phyloP scores from a whole-genome alignment of 2,329 filamentous ascomycete genomes.

The Fusarium citri region DNA sequence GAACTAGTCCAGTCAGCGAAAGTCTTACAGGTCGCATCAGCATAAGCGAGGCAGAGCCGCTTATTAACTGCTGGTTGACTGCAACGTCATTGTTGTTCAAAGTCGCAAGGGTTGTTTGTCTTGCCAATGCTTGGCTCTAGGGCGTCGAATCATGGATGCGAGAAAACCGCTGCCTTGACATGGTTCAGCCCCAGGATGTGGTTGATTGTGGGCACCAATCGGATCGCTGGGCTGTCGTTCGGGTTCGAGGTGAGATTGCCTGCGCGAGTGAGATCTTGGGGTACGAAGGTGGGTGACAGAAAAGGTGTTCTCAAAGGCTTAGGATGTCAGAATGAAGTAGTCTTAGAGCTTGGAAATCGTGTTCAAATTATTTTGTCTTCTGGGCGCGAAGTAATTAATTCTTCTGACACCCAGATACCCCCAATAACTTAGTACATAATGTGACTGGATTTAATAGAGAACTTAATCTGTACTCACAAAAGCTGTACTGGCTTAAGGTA shows the following conservation, averaged over 20 bases:
- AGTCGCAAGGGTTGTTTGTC: neutral
- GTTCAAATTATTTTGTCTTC: too few species aligned
- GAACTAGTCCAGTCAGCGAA: neutral
- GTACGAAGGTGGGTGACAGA: neutral
- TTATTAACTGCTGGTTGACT: neutral
- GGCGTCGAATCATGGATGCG: slow-evolving; percentile 19
- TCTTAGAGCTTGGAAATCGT: rapidly evolving
- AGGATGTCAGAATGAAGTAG: rapidly evolving
- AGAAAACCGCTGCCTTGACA: slow-evolving; percentile 31
- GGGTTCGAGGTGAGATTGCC: neutral
- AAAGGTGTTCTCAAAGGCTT: rapidly evolving
- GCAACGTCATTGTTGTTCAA: slow-evolving; percentile 20
- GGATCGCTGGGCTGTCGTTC: neutral
- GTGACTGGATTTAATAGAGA: too few species aligned
- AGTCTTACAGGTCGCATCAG: neutral
- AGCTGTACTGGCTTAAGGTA: too few species aligned
- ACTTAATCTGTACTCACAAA: too few species aligned
- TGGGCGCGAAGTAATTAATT: too few species aligned
- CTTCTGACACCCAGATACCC: too few species aligned
- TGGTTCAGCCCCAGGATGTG: neutral
- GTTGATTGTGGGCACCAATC: slow-evolving; percentile 18
- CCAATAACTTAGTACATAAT: too few species aligned
- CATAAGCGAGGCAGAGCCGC: slow-evolving; percentile 2
- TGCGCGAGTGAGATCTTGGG: neutral
- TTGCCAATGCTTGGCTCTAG: slow-evolving; percentile 16